A percentile compares a stretch with the other conserved stretches of the same genome.
phyloP scores from a whole-genome alignment of 2,329 filamentous ascomycete genomes.

The Alternaria viburni region DNA sequence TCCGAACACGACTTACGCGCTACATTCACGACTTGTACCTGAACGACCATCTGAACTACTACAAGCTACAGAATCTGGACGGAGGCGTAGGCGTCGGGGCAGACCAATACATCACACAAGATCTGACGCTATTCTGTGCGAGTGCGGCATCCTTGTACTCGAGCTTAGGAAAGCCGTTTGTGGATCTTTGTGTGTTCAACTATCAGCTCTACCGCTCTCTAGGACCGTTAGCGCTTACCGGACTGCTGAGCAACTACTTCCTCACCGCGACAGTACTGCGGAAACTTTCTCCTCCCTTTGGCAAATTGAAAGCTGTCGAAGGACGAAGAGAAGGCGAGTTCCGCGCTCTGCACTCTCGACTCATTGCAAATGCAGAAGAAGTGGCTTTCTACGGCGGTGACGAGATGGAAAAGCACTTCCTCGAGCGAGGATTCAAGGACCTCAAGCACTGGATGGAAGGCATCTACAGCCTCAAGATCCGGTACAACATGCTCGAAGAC shows the following conservation, averaged over 20 bases:
- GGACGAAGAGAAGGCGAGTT: constrained; percentile 96
- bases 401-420: constrained; percentile 90
- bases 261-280: constrained; percentile 89
- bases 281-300: constrained; percentile 90
- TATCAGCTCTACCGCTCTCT: constrained; percentile 94
- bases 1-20: constrained; percentile 89
- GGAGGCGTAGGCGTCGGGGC: constrained; percentile 90
- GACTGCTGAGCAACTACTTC: constrained; percentile 91
- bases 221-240: constrained; percentile 84
- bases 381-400: constrained; percentile 97
- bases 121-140: constrained; percentile 93
- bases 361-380: constrained; percentile 97
- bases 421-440: constrained; percentile 90
- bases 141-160: constrained; percentile 93
- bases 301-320: constrained; percentile 95
- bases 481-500: constrained; percentile 98
- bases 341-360: constrained; percentile 82
- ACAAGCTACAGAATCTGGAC: constrained; percentile 91
- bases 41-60: constrained; percentile 94
- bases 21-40: constrained; percentile 98
- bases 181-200: constrained; percentile 98
- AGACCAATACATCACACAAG: constrained; percentile 97
- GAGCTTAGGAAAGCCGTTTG: constrained; percentile 93
- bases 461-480: constrained; percentile 96
- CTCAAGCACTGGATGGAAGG: constrained; percentile 97